Base-by-base conservation (phyloP, 208 protist genomes). In the Tetramitus jugosus region DNA sequence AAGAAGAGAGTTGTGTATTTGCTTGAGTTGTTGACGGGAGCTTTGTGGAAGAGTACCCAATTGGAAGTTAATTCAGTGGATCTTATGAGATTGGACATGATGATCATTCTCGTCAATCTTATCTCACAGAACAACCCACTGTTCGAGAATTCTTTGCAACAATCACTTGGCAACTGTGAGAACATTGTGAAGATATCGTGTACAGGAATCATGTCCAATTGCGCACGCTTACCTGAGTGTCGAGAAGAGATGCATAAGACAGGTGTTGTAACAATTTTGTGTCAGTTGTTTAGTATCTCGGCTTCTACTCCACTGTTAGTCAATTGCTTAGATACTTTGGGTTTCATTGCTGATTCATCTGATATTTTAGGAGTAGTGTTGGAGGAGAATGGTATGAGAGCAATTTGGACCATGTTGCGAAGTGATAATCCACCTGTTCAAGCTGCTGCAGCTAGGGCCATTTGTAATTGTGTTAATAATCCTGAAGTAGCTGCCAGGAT, bases 141-240 rank as follows among this genome's bases (percentile, higher is more conserved):
- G n/a, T n/a, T n/a, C n/a, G n/a, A n/a, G n/a, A n/a, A n/a, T n/a
- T n/a, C n/a, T n/a, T n/a, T n/a, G n/a, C n/a, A n/a, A n/a, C 10
- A 26, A 20, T 10, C 49, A 56, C 14, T 69, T 42, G 31, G 23
- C 37, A 69, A 69, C 37, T 45, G 26, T 26, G 62, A 69, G 23
- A 37, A 69, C 3, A 8, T 39, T 1, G 43, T 69, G 20, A 69
- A 69, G n/a, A 37, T 69, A 43, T 37, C 20, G 13, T 69, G 62
- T 69, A 29, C 62, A 43, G 62, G 62, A 69, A 43, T 69, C 23
- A 45, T 69, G 20, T 29, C 37, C 2, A 69, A 69, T 69, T 69
- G 31, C 29, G 62, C 62, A 45, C 37, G 13, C 37, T n/a, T 69
- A 14, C 37, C 31, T 45, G 26, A 37, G 31, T 37, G 26, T 10